These are phyloP conservation scores for Amaranthus cruentus DNA, from an alignment of 148 eudicot genomes.

Conservation along the genomic window DNA sequence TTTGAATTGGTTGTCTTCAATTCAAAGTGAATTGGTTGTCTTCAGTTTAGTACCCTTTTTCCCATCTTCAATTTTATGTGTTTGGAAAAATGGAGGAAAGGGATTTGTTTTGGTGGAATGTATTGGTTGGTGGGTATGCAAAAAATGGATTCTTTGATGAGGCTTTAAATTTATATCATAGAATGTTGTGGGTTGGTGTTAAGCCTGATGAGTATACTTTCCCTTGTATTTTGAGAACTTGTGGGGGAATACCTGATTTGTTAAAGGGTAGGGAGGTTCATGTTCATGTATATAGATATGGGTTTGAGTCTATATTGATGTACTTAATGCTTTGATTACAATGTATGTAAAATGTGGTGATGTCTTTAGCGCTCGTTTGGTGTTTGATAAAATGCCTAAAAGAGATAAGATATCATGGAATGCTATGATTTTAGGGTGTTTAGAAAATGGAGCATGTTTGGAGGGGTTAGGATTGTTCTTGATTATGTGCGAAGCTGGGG, in stretches of 20 bases:
- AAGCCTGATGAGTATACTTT: conserved; percentile 89
- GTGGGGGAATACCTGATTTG: conserved; percentile 66
- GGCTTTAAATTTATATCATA: conserved; percentile 68
- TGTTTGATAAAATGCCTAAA: conserved; percentile 68
- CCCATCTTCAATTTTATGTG: conserved; percentile 30
- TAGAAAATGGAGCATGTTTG: conserved; percentile 56
- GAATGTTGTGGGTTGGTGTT: conserved; percentile 79
- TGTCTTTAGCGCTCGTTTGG: conserved; percentile 40
- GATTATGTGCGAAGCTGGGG: conserved; percentile 45
- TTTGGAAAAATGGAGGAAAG: conserved; percentile 85
- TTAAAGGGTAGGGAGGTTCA: conserved; percentile 76
- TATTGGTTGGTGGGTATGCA: conserved; percentile 83
- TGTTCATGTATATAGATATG: conserved; percentile 67
- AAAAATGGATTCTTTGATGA: conserved; percentile 76
- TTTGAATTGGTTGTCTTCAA: too few species aligned
- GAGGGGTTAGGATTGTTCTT: conserved; percentile 61
- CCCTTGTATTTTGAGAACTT: conserved; percentile 80
- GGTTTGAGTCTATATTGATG: conserved; percentile 61
- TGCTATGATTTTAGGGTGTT: conserved; percentile 77
- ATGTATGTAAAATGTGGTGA: conserved; percentile 89
- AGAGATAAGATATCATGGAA: conserved; percentile 89
- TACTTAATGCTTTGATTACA: conserved; percentile 72
- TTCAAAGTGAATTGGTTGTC: too few species aligned
- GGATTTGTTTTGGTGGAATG: conserved; percentile 86
- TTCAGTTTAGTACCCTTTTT: too few species aligned